Evolutionary conservation across 805 yeast species (phyloP).

Genomic region (Pichia exigua): DNA sequence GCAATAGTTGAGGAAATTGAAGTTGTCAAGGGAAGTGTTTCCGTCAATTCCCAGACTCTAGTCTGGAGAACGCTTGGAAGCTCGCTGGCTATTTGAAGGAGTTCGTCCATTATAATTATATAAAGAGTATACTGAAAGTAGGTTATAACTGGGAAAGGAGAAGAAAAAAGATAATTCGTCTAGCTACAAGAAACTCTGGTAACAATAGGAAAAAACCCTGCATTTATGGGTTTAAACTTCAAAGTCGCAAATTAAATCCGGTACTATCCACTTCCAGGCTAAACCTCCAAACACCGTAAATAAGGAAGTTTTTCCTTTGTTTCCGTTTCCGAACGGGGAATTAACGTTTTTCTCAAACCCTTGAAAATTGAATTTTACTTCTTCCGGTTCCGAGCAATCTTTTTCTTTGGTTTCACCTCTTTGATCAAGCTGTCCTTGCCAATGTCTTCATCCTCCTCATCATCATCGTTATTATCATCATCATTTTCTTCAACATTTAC

Average conservation of each 20-base stretch:
- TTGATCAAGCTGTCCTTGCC: conserved; percentile 61
- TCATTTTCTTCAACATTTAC: conserved; percentile 60
- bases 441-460: conserved; percentile 34
- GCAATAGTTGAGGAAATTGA: conserved; percentile 8
- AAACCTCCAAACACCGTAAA: too few species aligned
- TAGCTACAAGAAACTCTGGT: too few species aligned
- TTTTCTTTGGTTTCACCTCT: conserved; percentile 26
- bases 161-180: too few species aligned
- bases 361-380: too few species aligned
- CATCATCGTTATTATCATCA: conserved; percentile 25
- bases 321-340: background rate
- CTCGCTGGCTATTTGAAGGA: background rate
- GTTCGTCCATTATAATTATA: background rate
- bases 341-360: too few species aligned
- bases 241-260: too few species aligned
- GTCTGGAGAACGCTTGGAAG: background rate
- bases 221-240: too few species aligned
- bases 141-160: too few species aligned
- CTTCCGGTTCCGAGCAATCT: background rate
- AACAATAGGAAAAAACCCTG: too few species aligned
- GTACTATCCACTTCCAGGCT: too few species aligned
- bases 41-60: background rate
- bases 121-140: too few species aligned
- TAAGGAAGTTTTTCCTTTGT: too few species aligned
- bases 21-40: conserved; percentile 6